These are phyloP conservation scores for Russula sp. DNA, from an alignment of 768 basidiomycete species.

Conservation along the genomic window DNA sequence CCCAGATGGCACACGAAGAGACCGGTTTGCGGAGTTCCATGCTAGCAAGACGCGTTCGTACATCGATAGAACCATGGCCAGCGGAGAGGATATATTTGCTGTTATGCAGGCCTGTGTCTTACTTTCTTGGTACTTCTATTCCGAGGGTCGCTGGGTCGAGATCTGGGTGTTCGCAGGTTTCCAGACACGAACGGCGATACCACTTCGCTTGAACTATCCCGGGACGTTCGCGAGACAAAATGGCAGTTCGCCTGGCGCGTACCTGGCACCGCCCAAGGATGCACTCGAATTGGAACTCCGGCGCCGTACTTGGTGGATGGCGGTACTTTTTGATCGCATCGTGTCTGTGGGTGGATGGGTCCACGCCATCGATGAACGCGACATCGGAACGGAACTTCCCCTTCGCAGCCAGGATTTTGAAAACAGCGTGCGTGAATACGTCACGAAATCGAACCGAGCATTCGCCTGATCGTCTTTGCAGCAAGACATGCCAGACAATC, in stretches of 20 bases:
- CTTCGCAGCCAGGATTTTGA: slow-evolving; percentile 73
- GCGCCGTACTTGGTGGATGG: slow-evolving; percentile 89
- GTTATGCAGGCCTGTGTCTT: slow-evolving; percentile 85
- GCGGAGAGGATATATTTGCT: slow-evolving; percentile 78
- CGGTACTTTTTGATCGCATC: slow-evolving; percentile 79
- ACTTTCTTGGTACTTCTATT: slow-evolving; percentile 87
- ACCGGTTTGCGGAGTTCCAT: slow-evolving; percentile 83
- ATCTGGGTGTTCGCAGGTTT: slow-evolving; percentile 89
- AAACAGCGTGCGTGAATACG: slow-evolving; percentile 46
- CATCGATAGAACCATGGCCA: slow-evolving; percentile 88
- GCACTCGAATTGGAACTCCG: slow-evolving; percentile 69
- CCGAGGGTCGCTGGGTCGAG: slow-evolving; percentile 86
- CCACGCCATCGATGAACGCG: slow-evolving; percentile 77
- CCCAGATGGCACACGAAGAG: slow-evolving; percentile 72
- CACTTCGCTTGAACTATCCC: slow-evolving; percentile 78
- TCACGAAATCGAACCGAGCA: slow-evolving; percentile 1
- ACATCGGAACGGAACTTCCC: slow-evolving; percentile 80
- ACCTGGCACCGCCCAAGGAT: slow-evolving; percentile 74
- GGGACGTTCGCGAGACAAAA: slow-evolving; percentile 72
- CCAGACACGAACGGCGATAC: slow-evolving; percentile 75
- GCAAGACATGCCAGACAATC: slow-evolving; percentile 61
- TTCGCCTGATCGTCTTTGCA: slow-evolving; percentile 29
- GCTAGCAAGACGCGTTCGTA: slow-evolving; percentile 82
- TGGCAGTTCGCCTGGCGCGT: slow-evolving; percentile 66
- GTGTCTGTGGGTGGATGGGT: slow-evolving; percentile 70